Evolutionary conservation across 2,329 filamentous ascomycete genomes (phyloP).

Genomic region (Boeremia lycopersici): DNA sequence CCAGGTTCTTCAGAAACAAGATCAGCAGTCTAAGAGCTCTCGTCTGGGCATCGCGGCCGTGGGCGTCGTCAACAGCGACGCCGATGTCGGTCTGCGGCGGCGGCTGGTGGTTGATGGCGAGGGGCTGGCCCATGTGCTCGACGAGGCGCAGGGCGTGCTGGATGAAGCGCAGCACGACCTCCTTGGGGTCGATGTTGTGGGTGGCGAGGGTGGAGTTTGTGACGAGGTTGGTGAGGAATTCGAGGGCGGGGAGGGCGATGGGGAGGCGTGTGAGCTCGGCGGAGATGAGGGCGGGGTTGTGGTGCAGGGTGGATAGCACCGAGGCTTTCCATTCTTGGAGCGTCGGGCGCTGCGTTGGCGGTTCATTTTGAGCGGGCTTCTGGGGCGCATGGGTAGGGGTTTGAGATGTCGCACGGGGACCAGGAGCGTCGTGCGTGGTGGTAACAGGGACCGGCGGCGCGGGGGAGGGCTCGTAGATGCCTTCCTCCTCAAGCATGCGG

Average conservation of each 20-base stretch:
- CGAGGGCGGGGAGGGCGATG: conserved; percentile 45
- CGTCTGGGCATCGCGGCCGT: conserved; percentile 45
- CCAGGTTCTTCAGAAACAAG: conserved; percentile 48
- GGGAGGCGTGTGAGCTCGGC: conserved; percentile 44
- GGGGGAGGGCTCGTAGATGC: conserved; percentile 37
- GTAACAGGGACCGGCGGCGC: not conserved
- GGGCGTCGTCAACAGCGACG: conserved; percentile 12
- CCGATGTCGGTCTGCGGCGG: not conserved
- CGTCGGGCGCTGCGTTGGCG: not conserved
- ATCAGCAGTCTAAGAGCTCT: conserved; percentile 46
- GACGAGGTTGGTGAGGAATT: conserved; percentile 48
- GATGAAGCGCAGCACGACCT: conserved; percentile 44
- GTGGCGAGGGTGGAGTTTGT: conserved; percentile 29
- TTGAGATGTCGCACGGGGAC: not conserved
- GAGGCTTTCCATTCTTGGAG: not conserved
- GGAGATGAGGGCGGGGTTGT: conserved; percentile 29
- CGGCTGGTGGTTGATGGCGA: conserved; percentile 1
- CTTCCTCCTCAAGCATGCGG: conserved; percentile 46
- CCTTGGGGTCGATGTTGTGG: conserved; percentile 34
- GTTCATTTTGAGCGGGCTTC: not conserved
- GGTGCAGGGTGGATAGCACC: conserved; percentile 15
- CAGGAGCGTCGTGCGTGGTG: not conserved
- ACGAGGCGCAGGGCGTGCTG: conserved; percentile 46
- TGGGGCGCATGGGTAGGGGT: not conserved
- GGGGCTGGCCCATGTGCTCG: conserved; percentile 38